Evolutionary conservation across 2,329 filamentous ascomycete genomes (phyloP).

Genomic region (Gliomastix tumulicola): DNA sequence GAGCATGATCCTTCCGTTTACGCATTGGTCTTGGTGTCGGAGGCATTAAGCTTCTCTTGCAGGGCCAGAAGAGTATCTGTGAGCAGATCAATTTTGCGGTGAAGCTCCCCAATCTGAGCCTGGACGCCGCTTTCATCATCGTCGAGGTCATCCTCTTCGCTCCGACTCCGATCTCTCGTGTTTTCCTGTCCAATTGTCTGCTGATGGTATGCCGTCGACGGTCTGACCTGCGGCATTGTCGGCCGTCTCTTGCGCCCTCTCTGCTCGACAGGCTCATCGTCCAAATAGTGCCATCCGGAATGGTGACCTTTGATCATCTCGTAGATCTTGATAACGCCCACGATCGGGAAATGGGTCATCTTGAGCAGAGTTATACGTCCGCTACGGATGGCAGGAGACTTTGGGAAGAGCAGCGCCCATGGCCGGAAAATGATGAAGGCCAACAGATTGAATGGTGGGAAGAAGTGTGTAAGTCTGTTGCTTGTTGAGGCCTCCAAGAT

Average conservation of each 20-base stretch:
- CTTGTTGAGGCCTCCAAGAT: constrained; percentile 61
- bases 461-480: constrained; percentile 63
- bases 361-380: constrained; percentile 55
- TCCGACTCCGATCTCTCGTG: too few relatives aligned
- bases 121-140: background rate
- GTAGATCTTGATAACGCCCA: constrained; percentile 61
- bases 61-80: constrained; percentile 1
- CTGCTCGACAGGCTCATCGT: too few relatives aligned
- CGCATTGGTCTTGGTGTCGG: too few relatives aligned
- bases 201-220: too few relatives aligned
- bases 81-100: constrained; percentile 1
- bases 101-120: background rate
- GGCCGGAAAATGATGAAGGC: constrained; percentile 67
- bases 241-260: too few relatives aligned
- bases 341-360: constrained; percentile 59
- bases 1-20: too few relatives aligned
- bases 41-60: background rate
- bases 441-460: constrained; percentile 67
- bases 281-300: too few relatives aligned
- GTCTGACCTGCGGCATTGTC: too few relatives aligned
- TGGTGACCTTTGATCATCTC: too few relatives aligned
- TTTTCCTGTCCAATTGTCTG: too few relatives aligned
- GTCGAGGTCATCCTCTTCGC: background rate
- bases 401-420: constrained; percentile 59
- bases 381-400: constrained; percentile 54